These are phyloP conservation scores for Mortierella claussenii DNA, from an alignment of 192 early-diverging fungal species.

Conservation along the genomic window DNA sequence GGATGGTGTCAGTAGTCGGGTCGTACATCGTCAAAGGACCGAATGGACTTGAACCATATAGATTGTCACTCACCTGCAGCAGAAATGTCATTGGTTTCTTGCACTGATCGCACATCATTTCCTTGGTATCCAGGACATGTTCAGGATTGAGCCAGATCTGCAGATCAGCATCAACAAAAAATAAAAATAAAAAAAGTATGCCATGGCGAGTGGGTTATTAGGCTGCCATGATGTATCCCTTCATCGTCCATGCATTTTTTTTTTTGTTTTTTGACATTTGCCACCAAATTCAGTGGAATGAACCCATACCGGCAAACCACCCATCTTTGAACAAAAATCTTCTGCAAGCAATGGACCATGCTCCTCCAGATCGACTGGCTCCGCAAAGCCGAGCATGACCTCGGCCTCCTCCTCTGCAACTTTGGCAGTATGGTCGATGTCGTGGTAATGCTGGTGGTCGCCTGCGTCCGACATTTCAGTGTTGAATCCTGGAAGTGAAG, in stretches of 20 bases:
- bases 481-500: background rate
- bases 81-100: constrained; percentile 79
- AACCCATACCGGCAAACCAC: constrained; percentile 79
- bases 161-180: background rate
- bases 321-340: constrained; percentile 86
- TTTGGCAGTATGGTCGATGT: background rate
- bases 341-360: constrained; percentile 65
- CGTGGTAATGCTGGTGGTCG: constrained; percentile 22
- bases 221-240: too few species aligned
- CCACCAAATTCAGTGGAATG: too few species aligned
- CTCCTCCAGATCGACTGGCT: constrained; percentile 65
- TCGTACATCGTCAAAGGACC: too few species aligned
- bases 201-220: too few species aligned
- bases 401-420: constrained; percentile 23
- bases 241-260: too few species aligned
- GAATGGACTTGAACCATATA: background rate
- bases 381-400: constrained; percentile 77
- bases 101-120: constrained; percentile 79
- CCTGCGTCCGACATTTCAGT: constrained; percentile 6
- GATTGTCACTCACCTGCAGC: constrained; percentile 72
- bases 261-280: too few species aligned
- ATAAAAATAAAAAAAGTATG: background rate
- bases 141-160: constrained; percentile 87
- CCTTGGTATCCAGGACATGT: constrained; percentile 66
- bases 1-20: too few species aligned